Base-by-base conservation (phyloP, 2,329 filamentous ascomycete genomes). In the Passalora sequoiae region DNA sequence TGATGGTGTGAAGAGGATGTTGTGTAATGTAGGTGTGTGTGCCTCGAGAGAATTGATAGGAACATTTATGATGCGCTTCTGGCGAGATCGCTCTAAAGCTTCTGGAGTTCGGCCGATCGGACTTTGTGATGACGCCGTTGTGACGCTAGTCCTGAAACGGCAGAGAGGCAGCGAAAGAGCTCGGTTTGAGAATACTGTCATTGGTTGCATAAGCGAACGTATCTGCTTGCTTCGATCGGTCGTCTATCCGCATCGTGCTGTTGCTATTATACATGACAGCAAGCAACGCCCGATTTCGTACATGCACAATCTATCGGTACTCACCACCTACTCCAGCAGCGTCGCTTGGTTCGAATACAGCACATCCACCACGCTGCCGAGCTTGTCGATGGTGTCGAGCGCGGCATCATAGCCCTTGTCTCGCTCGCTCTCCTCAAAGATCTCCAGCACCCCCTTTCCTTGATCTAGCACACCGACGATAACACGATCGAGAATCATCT, bases 401-500 rank as follows among this genome's bases (percentile, higher is more conserved):
- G 94, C 94, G 9, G 89, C 85, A 66, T 97, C 92, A 64, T 98
- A 98, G 24, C 86, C 84, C 70, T 91, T 83, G 66, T 98, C 92
- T 54, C 89, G 80, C 65, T 94, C 84, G 10, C 86, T 87, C 78
- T 98, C 92, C 62, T 98, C 92, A 62, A 84, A 98, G 58, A 98
- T 88, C 67, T 96, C 95, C 65, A 98, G 76, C 67, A 94, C 97
- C 28, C 91, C 91, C n/a, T 89, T 87, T 38, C 92, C 92, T 70
- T 98, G 92, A 66, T 98, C 92, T 57, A 98, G 72, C 43, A 98
- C 92, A 47, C 94, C 92, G 57, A 96, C 88, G 63, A 98, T 97
- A 60, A 97, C 88, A 76, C 96, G 96, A 73, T 98, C 92, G 47
- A 98, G 77, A 62, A 98, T 98, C 94, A 98, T 98, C 76, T 98